Base-by-base conservation (phyloP, 306 rosid genomes). In the Prunus fruticosa region DNA sequence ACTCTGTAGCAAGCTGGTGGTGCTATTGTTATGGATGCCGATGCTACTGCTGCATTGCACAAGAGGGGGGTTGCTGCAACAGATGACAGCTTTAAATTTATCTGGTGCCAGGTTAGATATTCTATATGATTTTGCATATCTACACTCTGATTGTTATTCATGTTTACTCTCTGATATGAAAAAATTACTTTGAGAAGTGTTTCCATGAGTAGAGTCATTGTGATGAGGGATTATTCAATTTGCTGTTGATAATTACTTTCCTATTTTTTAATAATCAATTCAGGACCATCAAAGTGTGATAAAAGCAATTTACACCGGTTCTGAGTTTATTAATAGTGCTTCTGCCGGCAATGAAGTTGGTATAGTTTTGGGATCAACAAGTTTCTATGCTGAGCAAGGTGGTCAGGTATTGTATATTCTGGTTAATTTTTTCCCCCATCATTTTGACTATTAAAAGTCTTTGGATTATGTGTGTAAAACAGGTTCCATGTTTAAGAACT, bases 311-410 rank as follows among this genome's bases (percentile, higher is more conserved):
- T 95, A 92, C 72, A 89, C 93, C 11, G 99, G 99, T 78, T 83
- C 88, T 65, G 88, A 89, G 73, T 91, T 82, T 82, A 76, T 88
- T 52, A 93, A 87, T 79, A 83, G 87, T 71, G 82, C 86, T 83
- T 81, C 79, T 50, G 79, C 83, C 18, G 85, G 81, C 70, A 87
- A 77, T 73, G 97, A 88, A 78, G 83, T 92, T 78, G 99, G 98
- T 53, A 38, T 95, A 58, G 83, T 92, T 82, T 82, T 95, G 82
- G 92, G 91, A 74, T 95, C 99, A 50, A 89, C 99, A 46, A 92
- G 97, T 86, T 95, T 95, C 82, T 95, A 95, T 86, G 97, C 99
- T 6, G 99, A 95, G 87, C 99, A 95, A 86, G 99, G 99, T 91
- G 99, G 99, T 71, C 99, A 95, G 99, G 99, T 95, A 90, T 49